Conservation (phyloP, 106 monocot species). For the Platanthera guangdongensis region DNA sequence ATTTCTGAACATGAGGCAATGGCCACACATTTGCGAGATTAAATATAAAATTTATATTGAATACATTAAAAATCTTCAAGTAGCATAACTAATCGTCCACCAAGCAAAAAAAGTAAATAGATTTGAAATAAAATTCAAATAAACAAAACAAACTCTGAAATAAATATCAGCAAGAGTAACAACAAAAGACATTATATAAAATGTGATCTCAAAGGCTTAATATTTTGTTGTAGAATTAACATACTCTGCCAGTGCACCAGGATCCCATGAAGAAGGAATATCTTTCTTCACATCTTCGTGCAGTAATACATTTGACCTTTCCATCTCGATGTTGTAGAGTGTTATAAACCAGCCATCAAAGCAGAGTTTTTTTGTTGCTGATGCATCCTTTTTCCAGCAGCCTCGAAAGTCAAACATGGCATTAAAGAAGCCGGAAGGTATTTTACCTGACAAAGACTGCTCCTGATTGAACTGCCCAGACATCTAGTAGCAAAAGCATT, state of each 20-base stretch:
- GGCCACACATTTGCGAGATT: background rate
- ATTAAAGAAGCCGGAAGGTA: constrained; percentile 78
- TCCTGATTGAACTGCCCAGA: constrained; percentile 63
- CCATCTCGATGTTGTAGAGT: constrained; percentile 58
- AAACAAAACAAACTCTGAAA: background rate
- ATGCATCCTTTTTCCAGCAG: constrained; percentile 63
- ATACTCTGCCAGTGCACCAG: constrained; percentile 55
- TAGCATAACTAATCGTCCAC: background rate
- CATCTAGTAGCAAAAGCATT: constrained; percentile 39
- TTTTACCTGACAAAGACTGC: constrained; percentile 52
- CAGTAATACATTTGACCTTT: constrained; percentile 32
- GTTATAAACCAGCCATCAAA: constrained; percentile 68
- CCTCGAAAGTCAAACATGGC: constrained; percentile 60
- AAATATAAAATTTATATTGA: background rate
- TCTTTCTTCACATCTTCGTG: constrained; percentile 46
- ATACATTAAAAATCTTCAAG: background rate
- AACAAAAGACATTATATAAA: background rate
- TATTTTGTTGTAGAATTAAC: constrained; percentile 5
- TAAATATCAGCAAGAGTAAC: background rate
- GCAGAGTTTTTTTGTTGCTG: constrained; percentile 39
- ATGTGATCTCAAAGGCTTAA: background rate
- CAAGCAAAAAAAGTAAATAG: background rate
- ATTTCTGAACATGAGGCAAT: no score
- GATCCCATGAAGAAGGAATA: constrained; percentile 75
- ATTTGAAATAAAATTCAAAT: background rate